Evolutionary conservation across 2,329 filamentous ascomycete species (phyloP).

Genomic region (Sclerotinia subarctica): DNA sequence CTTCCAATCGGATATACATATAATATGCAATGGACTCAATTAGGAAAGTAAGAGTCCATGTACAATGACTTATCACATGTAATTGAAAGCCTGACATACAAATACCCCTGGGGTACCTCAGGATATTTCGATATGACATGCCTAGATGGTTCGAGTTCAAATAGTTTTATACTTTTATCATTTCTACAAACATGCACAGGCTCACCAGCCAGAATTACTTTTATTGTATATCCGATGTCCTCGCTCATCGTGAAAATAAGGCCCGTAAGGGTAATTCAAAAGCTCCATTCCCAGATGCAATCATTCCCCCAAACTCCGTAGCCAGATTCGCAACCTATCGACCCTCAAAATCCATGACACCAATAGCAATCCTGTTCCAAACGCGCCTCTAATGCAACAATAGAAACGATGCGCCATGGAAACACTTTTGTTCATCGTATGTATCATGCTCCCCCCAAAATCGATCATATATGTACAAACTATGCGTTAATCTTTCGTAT

Average conservation of each 20-base stretch:
- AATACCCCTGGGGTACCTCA: background rate
- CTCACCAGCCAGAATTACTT: slow-evolving; percentile 4
- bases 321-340: slow-evolving; percentile 14
- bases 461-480: slow-evolving; percentile 18
- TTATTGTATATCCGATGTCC: slow-evolving; percentile 1
- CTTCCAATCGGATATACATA: background rate
- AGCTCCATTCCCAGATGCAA: slow-evolving; percentile 20
- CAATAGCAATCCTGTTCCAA: slow-evolving; percentile 8
- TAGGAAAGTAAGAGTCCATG: background rate
- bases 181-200: background rate
- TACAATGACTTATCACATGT: background rate
- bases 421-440: slow-evolving; percentile 17
- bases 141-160: background rate
- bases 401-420: slow-evolving; percentile 14
- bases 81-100: background rate
- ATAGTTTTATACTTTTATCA: background rate
- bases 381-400: slow-evolving; percentile 16
- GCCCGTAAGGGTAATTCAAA: background rate
- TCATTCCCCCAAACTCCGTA: slow-evolving; percentile 15
- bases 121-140: background rate
- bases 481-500: background rate
- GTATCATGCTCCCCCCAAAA: slow-evolving; percentile 1
- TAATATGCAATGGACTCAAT: background rate
- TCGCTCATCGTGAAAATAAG: slow-evolving; percentile 1
- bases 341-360: slow-evolving; percentile 15